phyloP scores from a whole-genome alignment of 768 basidiomycete genomes.

The Trametopsis cervina region DNA sequence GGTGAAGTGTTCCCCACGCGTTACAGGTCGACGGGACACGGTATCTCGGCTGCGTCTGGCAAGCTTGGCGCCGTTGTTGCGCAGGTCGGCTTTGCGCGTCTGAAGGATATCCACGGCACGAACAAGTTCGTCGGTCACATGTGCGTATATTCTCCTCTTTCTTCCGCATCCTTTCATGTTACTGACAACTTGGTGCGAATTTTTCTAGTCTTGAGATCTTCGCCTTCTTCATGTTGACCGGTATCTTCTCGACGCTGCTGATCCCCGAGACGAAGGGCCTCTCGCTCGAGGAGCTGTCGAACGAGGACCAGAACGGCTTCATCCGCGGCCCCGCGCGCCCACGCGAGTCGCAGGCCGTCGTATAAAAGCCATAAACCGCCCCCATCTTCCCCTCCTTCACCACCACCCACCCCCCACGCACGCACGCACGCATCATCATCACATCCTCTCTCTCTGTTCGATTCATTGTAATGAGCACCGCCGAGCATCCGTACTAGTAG shows the following conservation, averaged over 20 bases:
- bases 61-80: constrained; percentile 39
- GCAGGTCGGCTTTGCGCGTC: constrained; percentile 29
- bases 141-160: constrained; percentile 17
- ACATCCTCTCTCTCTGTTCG: no score
- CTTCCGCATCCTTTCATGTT: background rate
- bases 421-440: no score
- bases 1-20: constrained; percentile 41
- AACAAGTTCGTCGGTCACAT: constrained; percentile 26
- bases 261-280: constrained; percentile 35
- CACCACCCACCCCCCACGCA: no score
- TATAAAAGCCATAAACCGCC: no score
- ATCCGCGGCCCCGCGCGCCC: constrained; percentile 15
- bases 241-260: constrained; percentile 33
- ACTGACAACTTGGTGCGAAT: no score
- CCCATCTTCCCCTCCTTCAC: no score
- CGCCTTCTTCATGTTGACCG: constrained; percentile 41
- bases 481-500: no score
- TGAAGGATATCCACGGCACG: constrained; percentile 30
- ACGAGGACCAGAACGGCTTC: constrained; percentile 30
- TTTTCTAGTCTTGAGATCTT: constrained; percentile 36
- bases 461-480: no score
- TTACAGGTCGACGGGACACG: constrained; percentile 37
- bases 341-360: background rate
- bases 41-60: constrained; percentile 37
- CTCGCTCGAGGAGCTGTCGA: constrained; percentile 30